These are phyloP conservation scores for Turritis glabra DNA, from an alignment of 345 rosid species.

Conservation along the genomic window DNA sequence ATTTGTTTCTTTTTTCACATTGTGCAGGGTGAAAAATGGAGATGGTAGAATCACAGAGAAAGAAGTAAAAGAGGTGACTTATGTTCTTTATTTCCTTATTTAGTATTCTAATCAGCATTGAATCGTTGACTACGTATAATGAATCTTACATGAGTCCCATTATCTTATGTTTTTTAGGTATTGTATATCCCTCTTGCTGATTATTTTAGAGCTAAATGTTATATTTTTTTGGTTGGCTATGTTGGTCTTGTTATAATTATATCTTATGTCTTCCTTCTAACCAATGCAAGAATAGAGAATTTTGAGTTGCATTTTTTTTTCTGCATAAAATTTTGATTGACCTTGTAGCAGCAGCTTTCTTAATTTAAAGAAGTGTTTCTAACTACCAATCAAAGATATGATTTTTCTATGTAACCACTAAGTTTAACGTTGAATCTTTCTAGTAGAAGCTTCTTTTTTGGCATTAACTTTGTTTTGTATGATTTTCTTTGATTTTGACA, in stretches of 20 bases:
- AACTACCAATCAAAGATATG: slow-evolving; percentile 9
- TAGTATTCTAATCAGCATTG: slow-evolving; percentile 3
- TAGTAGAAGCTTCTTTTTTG: background rate
- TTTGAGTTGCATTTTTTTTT: background rate
- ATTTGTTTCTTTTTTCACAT: background rate
- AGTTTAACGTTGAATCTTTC: slow-evolving; percentile 34
- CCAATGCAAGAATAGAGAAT: slow-evolving; percentile 14
- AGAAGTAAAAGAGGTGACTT: slow-evolving; percentile 86
- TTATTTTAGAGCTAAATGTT: background rate
- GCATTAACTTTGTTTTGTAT: slow-evolving; percentile 6
- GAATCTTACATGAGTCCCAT: slow-evolving; percentile 31
- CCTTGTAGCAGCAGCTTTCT: slow-evolving; percentile 17
- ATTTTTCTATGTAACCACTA: background rate
- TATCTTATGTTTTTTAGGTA: slow-evolving; percentile 5
- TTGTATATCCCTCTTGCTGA: slow-evolving; percentile 4
- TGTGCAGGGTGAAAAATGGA: slow-evolving; percentile 88
- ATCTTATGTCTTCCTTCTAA: background rate
- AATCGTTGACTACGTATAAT: slow-evolving; percentile 17
- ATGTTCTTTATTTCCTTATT: slow-evolving; percentile 11
- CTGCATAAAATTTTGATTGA: slow-evolving; percentile 7
- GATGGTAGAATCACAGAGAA: slow-evolving; percentile 86
- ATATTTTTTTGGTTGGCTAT: background rate
- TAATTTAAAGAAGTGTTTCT: background rate
- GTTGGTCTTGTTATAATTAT: background rate
- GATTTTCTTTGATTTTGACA: slow-evolving; percentile 26